Percentiles rank a stretch among this genome's conserved stretches.
phyloP scores from a whole-genome alignment of 2,329 filamentous ascomycete species.

The Colletotrichum kahawae region DNA sequence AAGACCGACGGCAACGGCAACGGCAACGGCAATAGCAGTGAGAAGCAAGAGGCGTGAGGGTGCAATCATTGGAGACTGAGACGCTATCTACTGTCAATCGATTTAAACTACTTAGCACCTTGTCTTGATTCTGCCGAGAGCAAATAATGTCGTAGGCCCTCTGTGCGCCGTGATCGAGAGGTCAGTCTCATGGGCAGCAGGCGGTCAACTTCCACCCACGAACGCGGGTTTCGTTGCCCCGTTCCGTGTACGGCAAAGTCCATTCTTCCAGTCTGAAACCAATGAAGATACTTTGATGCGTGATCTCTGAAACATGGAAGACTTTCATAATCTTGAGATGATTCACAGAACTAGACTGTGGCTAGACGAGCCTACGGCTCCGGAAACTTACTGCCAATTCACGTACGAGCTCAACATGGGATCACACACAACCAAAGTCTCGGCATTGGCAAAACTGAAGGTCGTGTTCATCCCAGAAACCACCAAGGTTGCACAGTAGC shows the following conservation, averaged over 20 bases:
- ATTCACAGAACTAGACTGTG: not conserved
- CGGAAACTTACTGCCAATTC: not conserved
- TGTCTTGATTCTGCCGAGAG: not conserved
- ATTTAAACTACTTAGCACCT: fast-evolving
- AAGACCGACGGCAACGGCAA: not conserved
- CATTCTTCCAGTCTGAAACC: not conserved
- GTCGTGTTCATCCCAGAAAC: too few relatives aligned
- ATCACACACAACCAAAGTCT: too few relatives aligned
- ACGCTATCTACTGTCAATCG: fast-evolving
- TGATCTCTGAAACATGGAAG: too few relatives aligned
- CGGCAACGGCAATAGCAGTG: not conserved
- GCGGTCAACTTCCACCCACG: fast-evolving
- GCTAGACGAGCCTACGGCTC: too few relatives aligned
- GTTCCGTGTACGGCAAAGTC: fast-evolving
- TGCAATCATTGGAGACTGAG: fast-evolving
- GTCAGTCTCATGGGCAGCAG: fast-evolving
- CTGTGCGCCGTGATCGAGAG: not conserved
- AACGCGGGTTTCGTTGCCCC: fast-evolving
- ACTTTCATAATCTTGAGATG: not conserved
- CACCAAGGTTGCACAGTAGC: not conserved
- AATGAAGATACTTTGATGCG: not conserved
- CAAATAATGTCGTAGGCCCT: fast-evolving
- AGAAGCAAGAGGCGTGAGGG: fast-evolving
- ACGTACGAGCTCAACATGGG: not conserved
- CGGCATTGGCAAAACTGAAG: too few relatives aligned